These are phyloP conservation scores for Aspergillus clavatus DNA, from an alignment of 2,329 filamentous ascomycete genomes.

Conservation along the genomic window DNA sequence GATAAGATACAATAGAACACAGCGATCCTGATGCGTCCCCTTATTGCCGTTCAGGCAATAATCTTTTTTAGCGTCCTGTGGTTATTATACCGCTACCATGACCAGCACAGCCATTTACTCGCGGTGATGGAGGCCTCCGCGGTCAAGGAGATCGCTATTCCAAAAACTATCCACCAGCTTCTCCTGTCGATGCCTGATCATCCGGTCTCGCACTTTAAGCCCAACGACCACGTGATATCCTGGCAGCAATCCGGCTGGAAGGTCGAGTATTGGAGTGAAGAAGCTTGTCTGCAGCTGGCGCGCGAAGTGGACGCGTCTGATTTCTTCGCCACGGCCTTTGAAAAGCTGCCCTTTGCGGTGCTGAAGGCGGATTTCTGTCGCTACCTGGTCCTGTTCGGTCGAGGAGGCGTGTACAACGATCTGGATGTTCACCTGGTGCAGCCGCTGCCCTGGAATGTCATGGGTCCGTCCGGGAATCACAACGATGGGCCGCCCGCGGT, in stretches of 20 bases:
- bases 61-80: neutral
- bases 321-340: neutral
- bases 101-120: neutral
- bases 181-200: conserved; percentile 1
- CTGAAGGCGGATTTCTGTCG: conserved; percentile 5
- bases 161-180: conserved; percentile 2
- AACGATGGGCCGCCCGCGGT: neutral
- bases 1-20: too few relatives aligned
- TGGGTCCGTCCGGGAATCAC: neutral
- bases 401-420: conserved; percentile 4
- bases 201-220: neutral
- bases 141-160: conserved; percentile 1
- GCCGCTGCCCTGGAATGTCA: conserved; percentile 1
- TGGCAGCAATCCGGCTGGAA: conserved; percentile 8
- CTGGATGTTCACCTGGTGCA: conserved; percentile 2
- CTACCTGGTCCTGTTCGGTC: conserved; percentile 3
- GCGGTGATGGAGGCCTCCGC: neutral
- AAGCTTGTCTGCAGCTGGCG: neutral
- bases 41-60: neutral
- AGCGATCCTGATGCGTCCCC: conserved; percentile 18
- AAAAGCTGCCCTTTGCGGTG: neutral
- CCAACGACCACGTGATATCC: neutral
- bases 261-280: conserved; percentile 5
- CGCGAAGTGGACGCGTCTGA: neutral
- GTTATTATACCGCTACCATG: neutral